These are phyloP conservation scores for Melampsora larici-populina DNA, from an alignment of 1,284 basidiomycete genomes.

Conservation along the genomic window DNA sequence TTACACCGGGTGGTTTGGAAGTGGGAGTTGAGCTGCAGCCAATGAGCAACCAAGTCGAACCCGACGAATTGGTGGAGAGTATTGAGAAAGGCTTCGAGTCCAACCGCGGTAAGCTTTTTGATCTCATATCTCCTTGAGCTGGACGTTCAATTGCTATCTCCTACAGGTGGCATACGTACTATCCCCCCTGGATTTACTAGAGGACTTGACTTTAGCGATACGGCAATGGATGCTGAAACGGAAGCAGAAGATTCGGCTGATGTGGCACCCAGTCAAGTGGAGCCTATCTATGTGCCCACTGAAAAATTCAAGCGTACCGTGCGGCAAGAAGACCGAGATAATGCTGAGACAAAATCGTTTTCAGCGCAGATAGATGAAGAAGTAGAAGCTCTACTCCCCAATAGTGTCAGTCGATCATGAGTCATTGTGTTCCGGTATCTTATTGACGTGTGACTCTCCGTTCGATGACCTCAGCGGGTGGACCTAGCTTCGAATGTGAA, in stretches of 20 bases:
- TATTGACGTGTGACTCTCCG: too few species aligned
- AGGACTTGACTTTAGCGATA: slow-evolving; percentile 65
- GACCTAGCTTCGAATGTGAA: slow-evolving; percentile 2
- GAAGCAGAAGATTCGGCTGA: slow-evolving; percentile 55
- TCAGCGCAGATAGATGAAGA: slow-evolving; percentile 28
- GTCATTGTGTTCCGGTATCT: background rate
- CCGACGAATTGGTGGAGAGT: slow-evolving; percentile 12
- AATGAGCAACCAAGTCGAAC: background rate
- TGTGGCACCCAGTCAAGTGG: slow-evolving; percentile 32
- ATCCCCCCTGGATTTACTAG: slow-evolving; percentile 57
- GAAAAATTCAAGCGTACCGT: slow-evolving; percentile 21
- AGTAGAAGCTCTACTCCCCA: slow-evolving; percentile 25
- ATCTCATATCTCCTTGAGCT: background rate
- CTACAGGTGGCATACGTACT: slow-evolving; percentile 52
- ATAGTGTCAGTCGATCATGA: slow-evolving; percentile 9
- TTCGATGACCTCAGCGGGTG: background rate
- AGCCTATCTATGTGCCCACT: slow-evolving; percentile 42
- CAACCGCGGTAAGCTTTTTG: slow-evolving; percentile 19
- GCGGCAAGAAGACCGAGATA: slow-evolving; percentile 13
- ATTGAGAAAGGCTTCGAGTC: slow-evolving; percentile 36
- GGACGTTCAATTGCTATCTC: background rate
- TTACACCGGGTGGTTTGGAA: slow-evolving; percentile 29
- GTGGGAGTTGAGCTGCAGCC: slow-evolving; percentile 1
- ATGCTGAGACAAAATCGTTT: slow-evolving; percentile 8
- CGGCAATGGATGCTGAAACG: slow-evolving; percentile 55